phyloP scores from a whole-genome alignment of 495 filamentous ascomycete genomes.

The Echria macrotheca region DNA sequence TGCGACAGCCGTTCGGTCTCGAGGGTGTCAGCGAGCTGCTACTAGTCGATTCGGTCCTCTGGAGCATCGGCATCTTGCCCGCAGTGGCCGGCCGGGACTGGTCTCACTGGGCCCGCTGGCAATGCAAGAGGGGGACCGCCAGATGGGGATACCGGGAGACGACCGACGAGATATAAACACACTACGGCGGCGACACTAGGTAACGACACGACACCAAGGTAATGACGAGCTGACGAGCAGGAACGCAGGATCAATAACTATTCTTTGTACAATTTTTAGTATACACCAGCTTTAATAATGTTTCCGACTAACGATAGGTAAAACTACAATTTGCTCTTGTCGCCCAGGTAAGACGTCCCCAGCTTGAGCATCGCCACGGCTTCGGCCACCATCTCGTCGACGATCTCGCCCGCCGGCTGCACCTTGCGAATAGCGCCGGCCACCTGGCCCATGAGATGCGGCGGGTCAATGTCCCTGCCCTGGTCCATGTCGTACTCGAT shows the following conservation, averaged over 20 bases:
- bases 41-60: conserved; percentile 10
- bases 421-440: conserved; percentile 68
- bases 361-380: conserved; percentile 63
- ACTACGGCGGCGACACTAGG: background rate
- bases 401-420: conserved; percentile 73
- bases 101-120: conserved; percentile 12
- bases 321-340: conserved; percentile 34
- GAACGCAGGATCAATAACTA: too few relatives aligned
- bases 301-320: background rate
- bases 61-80: conserved; percentile 8
- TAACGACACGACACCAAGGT: background rate
- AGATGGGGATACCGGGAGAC: conserved; percentile 4
- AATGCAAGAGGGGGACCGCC: conserved; percentile 4
- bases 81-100: conserved; percentile 8
- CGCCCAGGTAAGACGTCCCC: conserved; percentile 45
- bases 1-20: background rate
- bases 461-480: conserved; percentile 69
- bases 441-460: conserved; percentile 92
- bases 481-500: conserved; percentile 73
- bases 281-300: too few relatives aligned
- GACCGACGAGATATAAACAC: background rate
- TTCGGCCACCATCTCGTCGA: conserved; percentile 80
- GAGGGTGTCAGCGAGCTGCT: conserved; percentile 4
- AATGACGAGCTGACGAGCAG: background rate
- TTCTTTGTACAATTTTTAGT: too few relatives aligned